phyloP scores from a whole-genome alignment of 2,329 filamentous ascomycete genomes.

The Acrocalymma vagum region DNA sequence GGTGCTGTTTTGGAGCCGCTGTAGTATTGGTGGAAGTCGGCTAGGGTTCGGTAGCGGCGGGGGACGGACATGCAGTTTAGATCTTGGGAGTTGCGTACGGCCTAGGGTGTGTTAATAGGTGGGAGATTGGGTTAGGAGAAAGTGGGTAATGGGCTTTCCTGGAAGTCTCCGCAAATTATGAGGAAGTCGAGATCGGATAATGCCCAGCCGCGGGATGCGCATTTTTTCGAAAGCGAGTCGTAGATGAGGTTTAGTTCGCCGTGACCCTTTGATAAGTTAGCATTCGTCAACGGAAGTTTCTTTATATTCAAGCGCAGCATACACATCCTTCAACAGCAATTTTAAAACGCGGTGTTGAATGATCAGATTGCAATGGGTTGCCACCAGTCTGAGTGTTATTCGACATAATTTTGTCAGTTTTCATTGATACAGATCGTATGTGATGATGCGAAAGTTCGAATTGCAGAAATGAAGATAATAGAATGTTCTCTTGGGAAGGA shows the following conservation, averaged over 20 bases:
- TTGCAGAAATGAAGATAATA: too few species aligned
- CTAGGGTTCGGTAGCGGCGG: slow-evolving; percentile 7
- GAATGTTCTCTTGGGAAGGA: too few species aligned
- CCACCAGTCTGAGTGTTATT: too few species aligned
- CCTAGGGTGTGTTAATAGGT: slow-evolving; percentile 7
- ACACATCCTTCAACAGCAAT: slow-evolving; percentile 15
- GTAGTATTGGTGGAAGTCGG: slow-evolving; percentile 11
- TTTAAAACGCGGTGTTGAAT: slow-evolving; percentile 7
- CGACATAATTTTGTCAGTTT: too few species aligned
- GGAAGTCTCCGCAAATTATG: slow-evolving; percentile 17
- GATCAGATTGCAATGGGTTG: too few species aligned
- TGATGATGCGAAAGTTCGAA: too few species aligned
- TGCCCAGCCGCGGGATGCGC: slow-evolving; percentile 10
- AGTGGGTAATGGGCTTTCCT: slow-evolving; percentile 6
- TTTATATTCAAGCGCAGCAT: slow-evolving; percentile 1
- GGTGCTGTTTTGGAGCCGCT: slow-evolving; percentile 7
- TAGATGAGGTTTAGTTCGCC: slow-evolving; percentile 12
- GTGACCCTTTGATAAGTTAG: slow-evolving; percentile 8
- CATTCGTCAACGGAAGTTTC: not conserved
- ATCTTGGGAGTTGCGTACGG: slow-evolving; percentile 11
- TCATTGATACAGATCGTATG: too few species aligned
- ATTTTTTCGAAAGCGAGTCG: slow-evolving; percentile 11
- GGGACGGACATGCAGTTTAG: slow-evolving; percentile 15
- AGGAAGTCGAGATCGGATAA: slow-evolving; percentile 12
- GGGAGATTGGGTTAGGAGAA: not conserved